A percentile compares a stretch with the other conserved stretches of the same genome.
Conservation (phyloP, 352 stramenopile genomes). For the Pythium myriotylum region DNA sequence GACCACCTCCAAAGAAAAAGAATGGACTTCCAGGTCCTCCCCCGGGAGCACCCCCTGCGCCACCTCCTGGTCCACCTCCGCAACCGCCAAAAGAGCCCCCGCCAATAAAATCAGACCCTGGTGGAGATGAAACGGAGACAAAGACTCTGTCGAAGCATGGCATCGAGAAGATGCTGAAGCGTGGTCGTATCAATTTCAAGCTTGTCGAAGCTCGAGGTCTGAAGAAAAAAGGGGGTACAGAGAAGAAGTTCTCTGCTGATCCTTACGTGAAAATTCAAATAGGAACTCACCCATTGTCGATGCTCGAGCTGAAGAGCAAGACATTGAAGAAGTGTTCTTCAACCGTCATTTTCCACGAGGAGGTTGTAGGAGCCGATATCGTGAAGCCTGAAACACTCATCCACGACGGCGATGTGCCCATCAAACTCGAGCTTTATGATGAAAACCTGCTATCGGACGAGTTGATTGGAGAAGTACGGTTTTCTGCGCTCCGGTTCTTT, state of each 20-base stretch:
- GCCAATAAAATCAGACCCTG: constrained; percentile 20
- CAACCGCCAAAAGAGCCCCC: constrained; percentile 54
- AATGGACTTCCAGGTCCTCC: constrained; percentile 39
- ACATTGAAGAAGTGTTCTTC: constrained; percentile 82
- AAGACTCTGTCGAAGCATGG: constrained; percentile 8
- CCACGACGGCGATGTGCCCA: constrained; percentile 65
- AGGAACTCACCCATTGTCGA: constrained; percentile 68
- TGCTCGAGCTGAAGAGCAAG: constrained; percentile 76
- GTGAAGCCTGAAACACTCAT: constrained; percentile 74
- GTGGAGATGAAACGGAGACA: neutral
- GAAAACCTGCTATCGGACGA: constrained; percentile 89
- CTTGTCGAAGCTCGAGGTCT: constrained; percentile 68
- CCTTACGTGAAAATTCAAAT: constrained; percentile 83
- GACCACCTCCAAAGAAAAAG: constrained; percentile 35
- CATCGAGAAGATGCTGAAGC: constrained; percentile 60
- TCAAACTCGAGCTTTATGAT: constrained; percentile 85
- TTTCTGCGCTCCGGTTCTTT: constrained; percentile 83
- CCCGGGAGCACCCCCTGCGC: constrained; percentile 45
- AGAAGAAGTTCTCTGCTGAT: constrained; percentile 79
- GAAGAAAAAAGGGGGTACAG: constrained; percentile 53
- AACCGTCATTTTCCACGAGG: constrained; percentile 87
- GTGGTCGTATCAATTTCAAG: constrained; percentile 71
- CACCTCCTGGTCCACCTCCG: constrained; percentile 50
- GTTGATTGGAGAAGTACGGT: constrained; percentile 63
- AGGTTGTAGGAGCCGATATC: constrained; percentile 82